These are phyloP conservation scores for Eudorina sp. DNA, from an alignment of 139 green algal species.

Conservation along the genomic window DNA sequence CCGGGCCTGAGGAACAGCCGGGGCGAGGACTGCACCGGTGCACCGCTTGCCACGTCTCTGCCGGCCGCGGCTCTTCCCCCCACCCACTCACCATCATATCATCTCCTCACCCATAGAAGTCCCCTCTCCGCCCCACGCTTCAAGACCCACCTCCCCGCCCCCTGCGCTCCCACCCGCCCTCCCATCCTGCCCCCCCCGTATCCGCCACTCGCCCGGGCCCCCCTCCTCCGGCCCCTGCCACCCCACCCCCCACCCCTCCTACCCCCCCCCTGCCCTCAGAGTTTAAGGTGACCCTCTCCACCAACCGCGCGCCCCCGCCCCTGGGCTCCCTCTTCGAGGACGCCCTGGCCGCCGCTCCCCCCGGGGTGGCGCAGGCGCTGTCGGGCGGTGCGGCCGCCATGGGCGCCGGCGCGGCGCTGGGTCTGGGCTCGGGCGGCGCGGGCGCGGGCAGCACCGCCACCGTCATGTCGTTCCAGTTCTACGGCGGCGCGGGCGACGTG, in stretches of 20 bases:
- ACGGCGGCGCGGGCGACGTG: constrained; percentile 51
- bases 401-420: background rate
- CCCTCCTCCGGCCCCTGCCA: background rate
- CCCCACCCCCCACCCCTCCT: background rate
- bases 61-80: too few relatives aligned
- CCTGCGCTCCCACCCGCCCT: background rate
- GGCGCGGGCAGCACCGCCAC: constrained; percentile 46
- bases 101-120: too few relatives aligned
- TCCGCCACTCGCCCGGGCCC: too few relatives aligned
- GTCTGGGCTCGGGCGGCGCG: background rate
- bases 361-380: constrained; percentile 52
- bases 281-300: constrained; percentile 76
- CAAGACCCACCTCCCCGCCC: background rate
- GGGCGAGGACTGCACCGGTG: too few relatives aligned
- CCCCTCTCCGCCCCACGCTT: too few relatives aligned
- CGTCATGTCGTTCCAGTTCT: constrained; percentile 69
- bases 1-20: too few relatives aligned
- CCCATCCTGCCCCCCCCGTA: too few relatives aligned
- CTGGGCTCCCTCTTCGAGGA: constrained; percentile 73
- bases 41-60: too few relatives aligned
- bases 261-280: constrained; percentile 13
- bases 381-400: constrained; percentile 27
- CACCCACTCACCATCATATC: too few relatives aligned
- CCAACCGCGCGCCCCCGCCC: constrained; percentile 67
- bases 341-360: constrained; percentile 47